A percentile compares a stretch with the other conserved stretches of the same genome.
phyloP scores from a whole-genome alignment of 495 filamentous ascomycete species.

The Cercophora samala region DNA sequence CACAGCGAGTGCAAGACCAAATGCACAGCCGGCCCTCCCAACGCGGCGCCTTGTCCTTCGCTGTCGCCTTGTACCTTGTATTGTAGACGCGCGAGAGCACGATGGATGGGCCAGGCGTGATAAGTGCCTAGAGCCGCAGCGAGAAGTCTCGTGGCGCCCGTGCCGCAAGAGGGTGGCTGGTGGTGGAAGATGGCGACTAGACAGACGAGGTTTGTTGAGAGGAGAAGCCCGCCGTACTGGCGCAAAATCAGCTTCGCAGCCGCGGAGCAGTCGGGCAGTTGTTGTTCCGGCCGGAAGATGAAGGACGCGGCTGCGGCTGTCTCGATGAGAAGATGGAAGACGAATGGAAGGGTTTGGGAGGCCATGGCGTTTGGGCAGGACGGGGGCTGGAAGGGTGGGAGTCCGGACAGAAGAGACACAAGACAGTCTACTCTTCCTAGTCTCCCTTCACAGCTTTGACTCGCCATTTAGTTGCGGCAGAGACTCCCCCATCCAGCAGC shows the following conservation, averaged over 20 bases:
- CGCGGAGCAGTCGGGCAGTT: not conserved
- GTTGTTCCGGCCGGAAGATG: not conserved
- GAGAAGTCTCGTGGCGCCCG: not conserved
- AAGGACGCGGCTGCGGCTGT: not conserved
- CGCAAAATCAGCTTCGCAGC: not conserved
- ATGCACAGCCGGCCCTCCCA: not conserved
- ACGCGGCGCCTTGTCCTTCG: not conserved
- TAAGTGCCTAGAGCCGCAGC: not conserved
- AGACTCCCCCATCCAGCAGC: not conserved
- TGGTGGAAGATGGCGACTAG: not conserved
- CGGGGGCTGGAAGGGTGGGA: not conserved
- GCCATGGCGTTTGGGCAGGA: not conserved
- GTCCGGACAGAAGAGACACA: no score
- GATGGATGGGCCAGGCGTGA: not conserved
- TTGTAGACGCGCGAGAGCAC: not conserved
- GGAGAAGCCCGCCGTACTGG: not conserved
- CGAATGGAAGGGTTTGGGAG: not conserved
- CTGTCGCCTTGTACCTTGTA: not conserved
- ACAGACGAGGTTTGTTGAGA: not conserved
- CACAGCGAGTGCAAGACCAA: not conserved
- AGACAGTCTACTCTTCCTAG: no score
- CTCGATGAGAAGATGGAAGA: not conserved
- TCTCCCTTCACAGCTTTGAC: not conserved
- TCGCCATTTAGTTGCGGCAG: not conserved
- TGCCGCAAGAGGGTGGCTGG: not conserved